These are phyloP conservation scores for Epichloe coenophiala DNA, from an alignment of 2,329 filamentous ascomycete genomes.

Conservation along the genomic window DNA sequence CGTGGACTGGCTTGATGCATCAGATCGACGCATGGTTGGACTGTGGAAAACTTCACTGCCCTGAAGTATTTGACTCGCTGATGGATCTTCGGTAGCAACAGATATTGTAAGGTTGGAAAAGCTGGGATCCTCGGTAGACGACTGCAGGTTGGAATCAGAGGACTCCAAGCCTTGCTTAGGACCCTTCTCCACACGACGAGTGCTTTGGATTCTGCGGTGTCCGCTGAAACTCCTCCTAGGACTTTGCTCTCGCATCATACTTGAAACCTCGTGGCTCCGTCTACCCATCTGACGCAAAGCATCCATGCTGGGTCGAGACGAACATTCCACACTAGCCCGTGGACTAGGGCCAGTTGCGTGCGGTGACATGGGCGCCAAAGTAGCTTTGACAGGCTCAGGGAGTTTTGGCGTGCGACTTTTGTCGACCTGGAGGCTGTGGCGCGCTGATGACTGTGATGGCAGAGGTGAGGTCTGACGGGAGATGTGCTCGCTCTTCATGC, in stretches of 20 bases:
- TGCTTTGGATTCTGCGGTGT: slow-evolving; percentile 37
- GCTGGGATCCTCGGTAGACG: slow-evolving; percentile 57
- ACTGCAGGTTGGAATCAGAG: slow-evolving; percentile 64
- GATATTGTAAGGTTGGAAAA: slow-evolving; percentile 57
- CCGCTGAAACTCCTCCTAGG: slow-evolving; percentile 51
- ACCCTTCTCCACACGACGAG: slow-evolving; percentile 27
- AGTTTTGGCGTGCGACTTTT: slow-evolving; percentile 28
- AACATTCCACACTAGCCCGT: slow-evolving; percentile 38
- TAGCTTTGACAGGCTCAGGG: slow-evolving; percentile 47
- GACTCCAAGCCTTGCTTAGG: slow-evolving; percentile 45
- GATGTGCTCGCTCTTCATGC: background rate
- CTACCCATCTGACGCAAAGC: slow-evolving; percentile 31
- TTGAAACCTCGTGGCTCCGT: slow-evolving; percentile 40
- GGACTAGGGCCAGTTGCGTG: slow-evolving; percentile 34
- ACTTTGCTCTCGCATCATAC: slow-evolving; percentile 26
- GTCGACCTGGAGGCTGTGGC: slow-evolving; percentile 12
- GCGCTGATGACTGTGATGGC: slow-evolving; percentile 8
- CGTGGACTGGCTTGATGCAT: slow-evolving; percentile 22
- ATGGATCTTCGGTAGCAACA: slow-evolving; percentile 58
- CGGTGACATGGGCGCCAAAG: slow-evolving; percentile 39
- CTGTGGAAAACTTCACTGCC: slow-evolving; percentile 81
- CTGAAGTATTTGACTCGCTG: slow-evolving; percentile 79
- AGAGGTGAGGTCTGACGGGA: background rate
- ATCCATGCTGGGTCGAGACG: slow-evolving; percentile 39
- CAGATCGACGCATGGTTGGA: slow-evolving; percentile 50